These are phyloP conservation scores for Raffaelea deltoideospora DNA, from an alignment of 2,329 filamentous ascomycete genomes.

Conservation along the genomic window DNA sequence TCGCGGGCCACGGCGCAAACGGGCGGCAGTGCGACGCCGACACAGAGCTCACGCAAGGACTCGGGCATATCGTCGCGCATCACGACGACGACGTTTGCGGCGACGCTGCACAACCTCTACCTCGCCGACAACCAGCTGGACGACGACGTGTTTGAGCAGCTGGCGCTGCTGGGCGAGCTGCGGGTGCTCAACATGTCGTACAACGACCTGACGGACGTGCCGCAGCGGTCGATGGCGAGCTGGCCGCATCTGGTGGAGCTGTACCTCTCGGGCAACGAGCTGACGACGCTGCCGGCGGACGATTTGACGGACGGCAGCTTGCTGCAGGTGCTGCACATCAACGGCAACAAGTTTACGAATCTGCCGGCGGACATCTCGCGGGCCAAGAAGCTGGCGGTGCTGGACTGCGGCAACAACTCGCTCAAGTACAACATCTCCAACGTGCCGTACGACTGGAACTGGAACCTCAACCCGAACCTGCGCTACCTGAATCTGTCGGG, in stretches of 20 bases:
- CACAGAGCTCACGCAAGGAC: constrained; percentile 57
- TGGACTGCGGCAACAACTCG: constrained; percentile 89
- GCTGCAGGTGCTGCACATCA: constrained; percentile 83
- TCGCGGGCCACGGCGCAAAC: constrained; percentile 42
- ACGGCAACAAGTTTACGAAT: constrained; percentile 95
- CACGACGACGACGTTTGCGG: constrained; percentile 71
- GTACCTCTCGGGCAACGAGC: constrained; percentile 87
- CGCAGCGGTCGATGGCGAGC: constrained; percentile 69
- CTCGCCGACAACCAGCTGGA: constrained; percentile 88
- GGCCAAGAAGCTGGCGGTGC: constrained; percentile 76
- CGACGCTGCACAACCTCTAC: constrained; percentile 68
- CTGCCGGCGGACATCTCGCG: constrained; percentile 90
- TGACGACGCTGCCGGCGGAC: constrained; percentile 82
- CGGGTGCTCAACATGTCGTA: constrained; percentile 87
- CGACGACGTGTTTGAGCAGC: constrained; percentile 88
- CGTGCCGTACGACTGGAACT: constrained; percentile 99
- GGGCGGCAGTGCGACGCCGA: constrained; percentile 36
- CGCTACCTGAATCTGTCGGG: constrained; percentile 93
- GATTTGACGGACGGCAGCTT: constrained; percentile 83
- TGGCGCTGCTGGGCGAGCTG: constrained; percentile 68
- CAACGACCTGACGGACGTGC: constrained; percentile 87
- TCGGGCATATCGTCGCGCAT: constrained; percentile 70
- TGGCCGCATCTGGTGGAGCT: constrained; percentile 86
- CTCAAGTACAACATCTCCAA: constrained; percentile 99
- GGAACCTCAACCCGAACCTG: constrained; percentile 94